Conservation (phyloP, 2,329 filamentous ascomycete genomes). For the Fusarium duplospermum region DNA sequence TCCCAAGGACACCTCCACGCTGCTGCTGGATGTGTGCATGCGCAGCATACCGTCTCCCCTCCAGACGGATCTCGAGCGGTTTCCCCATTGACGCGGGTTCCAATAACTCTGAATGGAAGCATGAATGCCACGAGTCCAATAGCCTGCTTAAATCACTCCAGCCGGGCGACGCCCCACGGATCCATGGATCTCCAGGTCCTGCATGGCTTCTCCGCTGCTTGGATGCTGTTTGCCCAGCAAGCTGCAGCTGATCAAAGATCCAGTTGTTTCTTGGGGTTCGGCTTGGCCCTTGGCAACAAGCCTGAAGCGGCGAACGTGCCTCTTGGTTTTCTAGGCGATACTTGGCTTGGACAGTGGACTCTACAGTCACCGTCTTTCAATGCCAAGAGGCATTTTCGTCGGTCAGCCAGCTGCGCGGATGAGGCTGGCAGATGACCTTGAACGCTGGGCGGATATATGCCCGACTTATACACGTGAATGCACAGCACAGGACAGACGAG, state of each 20-base stretch:
- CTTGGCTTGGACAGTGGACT: background rate
- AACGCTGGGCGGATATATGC: slow-evolving; percentile 7
- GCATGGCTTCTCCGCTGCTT: background rate
- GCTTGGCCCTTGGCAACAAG: slow-evolving; percentile 6
- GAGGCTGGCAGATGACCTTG: slow-evolving; percentile 18
- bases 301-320: background rate
- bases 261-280: background rate
- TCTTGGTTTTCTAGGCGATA: slow-evolving; percentile 4
- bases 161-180: background rate
- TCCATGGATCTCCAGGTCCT: background rate
- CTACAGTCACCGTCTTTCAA: background rate
- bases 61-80: slow-evolving; percentile 2
- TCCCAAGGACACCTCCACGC: slow-evolving; percentile 3
- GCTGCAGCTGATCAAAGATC: background rate
- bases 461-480: slow-evolving; percentile 5
- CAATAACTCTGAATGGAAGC: background rate
- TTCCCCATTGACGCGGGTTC: slow-evolving; percentile 1
- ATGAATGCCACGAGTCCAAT: slow-evolving; percentile 3
- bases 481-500: background rate
- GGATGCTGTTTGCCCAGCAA: background rate
- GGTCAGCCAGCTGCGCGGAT: background rate
- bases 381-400: background rate
- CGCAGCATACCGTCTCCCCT: background rate
- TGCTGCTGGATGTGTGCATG: background rate
- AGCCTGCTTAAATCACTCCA: background rate